These are phyloP conservation scores for Blastocystis hominis DNA, from an alignment of 352 stramenopile species.

Conservation along the genomic window DNA sequence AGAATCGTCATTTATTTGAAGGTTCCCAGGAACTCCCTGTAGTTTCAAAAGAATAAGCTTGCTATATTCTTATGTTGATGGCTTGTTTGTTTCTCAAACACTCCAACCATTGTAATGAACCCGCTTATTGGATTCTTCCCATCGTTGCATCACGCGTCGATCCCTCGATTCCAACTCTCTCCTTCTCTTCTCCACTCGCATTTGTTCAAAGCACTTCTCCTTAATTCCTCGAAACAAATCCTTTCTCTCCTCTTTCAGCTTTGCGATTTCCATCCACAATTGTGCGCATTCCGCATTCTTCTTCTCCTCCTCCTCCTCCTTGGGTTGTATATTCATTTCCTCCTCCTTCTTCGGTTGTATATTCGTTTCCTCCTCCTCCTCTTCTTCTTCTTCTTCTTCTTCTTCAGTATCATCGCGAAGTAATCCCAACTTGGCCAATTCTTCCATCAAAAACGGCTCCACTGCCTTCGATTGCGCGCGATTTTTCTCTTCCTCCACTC, in stretches of 20 bases:
- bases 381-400: background rate
- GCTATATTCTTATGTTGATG: too few relatives aligned
- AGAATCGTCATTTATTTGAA: constrained; percentile 11
- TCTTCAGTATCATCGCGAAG: background rate
- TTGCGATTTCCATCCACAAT: background rate
- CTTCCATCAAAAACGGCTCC: background rate
- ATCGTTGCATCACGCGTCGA: background rate
- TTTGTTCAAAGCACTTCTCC: background rate
- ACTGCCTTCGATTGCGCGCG: background rate
- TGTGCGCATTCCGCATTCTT: background rate
- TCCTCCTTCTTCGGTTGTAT: background rate
- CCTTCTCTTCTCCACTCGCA: background rate
- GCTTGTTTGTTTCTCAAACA: background rate
- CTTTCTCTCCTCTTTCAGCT: background rate
- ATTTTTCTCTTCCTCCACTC: background rate
- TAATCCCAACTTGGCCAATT: background rate
- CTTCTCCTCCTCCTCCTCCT: background rate
- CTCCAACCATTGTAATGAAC: background rate
- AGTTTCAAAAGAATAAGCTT: background rate
- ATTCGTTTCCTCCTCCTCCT: background rate
- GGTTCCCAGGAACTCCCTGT: background rate
- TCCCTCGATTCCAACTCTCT: background rate
- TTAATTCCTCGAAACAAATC: background rate
- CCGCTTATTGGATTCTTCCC: background rate
- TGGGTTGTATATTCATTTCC: background rate